Percentiles rank a stretch among this genome's conserved stretches.
Evolutionary conservation across 192 early-diverging fungal genomes (phyloP).

Genomic region (Umbelopsis vinacea): DNA sequence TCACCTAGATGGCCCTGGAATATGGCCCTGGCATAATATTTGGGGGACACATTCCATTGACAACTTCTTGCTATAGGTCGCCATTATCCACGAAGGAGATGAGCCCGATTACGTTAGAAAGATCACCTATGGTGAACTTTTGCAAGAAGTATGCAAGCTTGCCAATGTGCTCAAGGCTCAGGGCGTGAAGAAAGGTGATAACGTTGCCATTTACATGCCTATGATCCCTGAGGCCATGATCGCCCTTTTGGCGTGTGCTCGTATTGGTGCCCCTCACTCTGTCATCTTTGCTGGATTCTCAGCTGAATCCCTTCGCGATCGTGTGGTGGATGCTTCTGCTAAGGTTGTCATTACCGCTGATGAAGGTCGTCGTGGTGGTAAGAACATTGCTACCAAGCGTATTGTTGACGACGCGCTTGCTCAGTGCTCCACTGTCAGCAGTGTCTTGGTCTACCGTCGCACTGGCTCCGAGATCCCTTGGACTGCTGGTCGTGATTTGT

Average conservation of each 20-base stretch:
- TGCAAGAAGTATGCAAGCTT: slow-evolving; percentile 81
- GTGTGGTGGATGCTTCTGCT: slow-evolving; percentile 82
- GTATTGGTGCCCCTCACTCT: slow-evolving; percentile 90
- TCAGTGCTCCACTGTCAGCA: slow-evolving; percentile 78
- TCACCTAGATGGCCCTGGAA: too few relatives aligned
- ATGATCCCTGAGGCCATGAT: slow-evolving; percentile 94
- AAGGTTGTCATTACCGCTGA: slow-evolving; percentile 91
- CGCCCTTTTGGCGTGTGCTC: slow-evolving; percentile 93
- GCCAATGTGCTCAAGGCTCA: slow-evolving; percentile 85
- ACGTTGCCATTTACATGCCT: slow-evolving; percentile 96
- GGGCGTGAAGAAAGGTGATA: slow-evolving; percentile 91
- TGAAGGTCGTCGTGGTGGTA: slow-evolving; percentile 92
- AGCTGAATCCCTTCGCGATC: slow-evolving; percentile 89
- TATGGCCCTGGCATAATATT: too few relatives aligned
- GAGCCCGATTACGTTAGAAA: slow-evolving; percentile 79
- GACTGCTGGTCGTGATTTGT: slow-evolving; percentile 77
- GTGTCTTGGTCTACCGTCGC: slow-evolving; percentile 88
- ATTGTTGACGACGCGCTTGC: slow-evolving; percentile 92
- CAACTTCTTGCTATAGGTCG: slow-evolving; percentile 53
- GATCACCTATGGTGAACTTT: slow-evolving; percentile 85
- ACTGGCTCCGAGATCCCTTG: slow-evolving; percentile 88
- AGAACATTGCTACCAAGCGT: slow-evolving; percentile 85
- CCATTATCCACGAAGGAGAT: slow-evolving; percentile 90
- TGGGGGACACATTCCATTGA: background rate
- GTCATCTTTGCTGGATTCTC: slow-evolving; percentile 99